Evolutionary conservation across 2,329 filamentous ascomycete species (phyloP).

Genomic region (Calonectria pseudoreteaudii): DNA sequence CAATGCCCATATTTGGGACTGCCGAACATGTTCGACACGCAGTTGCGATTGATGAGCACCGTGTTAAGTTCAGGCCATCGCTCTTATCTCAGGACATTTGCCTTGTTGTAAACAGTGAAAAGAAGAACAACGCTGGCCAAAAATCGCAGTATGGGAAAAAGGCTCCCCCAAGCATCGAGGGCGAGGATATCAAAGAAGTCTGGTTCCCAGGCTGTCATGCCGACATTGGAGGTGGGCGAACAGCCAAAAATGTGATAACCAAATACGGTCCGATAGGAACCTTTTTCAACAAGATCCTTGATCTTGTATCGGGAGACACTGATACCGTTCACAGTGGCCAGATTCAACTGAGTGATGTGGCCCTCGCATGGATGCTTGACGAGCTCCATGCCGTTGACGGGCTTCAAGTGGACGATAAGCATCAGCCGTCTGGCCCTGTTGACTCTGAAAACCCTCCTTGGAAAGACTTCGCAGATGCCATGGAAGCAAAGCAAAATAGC

Average conservation of each 20-base stretch:
- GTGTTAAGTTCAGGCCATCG: conserved; percentile 66
- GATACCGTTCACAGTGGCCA: background rate
- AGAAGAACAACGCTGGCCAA: too few species aligned
- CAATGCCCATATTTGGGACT: conserved; percentile 53
- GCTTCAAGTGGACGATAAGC: too few species aligned
- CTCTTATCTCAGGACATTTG: conserved; percentile 56
- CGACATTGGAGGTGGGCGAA: conserved; percentile 66
- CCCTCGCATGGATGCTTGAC: conserved; percentile 65
- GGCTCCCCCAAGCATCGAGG: too few species aligned
- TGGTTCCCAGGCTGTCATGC: conserved; percentile 68
- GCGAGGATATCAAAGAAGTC: conserved; percentile 54
- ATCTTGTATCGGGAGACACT: conserved; percentile 46
- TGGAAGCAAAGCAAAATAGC: background rate
- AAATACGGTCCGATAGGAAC: conserved; percentile 22
- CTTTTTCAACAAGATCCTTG: background rate
- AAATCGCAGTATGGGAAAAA: background rate
- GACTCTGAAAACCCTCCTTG: too few species aligned
- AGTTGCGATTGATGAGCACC: conserved; percentile 64
- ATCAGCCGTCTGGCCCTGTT: too few species aligned
- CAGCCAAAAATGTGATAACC: conserved; percentile 31
- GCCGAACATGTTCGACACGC: conserved; percentile 63
- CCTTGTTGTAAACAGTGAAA: conserved; percentile 47
- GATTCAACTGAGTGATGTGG: conserved; percentile 61
- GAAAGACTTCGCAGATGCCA: background rate
- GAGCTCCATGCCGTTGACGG: conserved; percentile 56